Base-by-base conservation (phyloP, 2,329 filamentous ascomycete genomes). In the Stagonosporopsis vannaccii region DNA sequence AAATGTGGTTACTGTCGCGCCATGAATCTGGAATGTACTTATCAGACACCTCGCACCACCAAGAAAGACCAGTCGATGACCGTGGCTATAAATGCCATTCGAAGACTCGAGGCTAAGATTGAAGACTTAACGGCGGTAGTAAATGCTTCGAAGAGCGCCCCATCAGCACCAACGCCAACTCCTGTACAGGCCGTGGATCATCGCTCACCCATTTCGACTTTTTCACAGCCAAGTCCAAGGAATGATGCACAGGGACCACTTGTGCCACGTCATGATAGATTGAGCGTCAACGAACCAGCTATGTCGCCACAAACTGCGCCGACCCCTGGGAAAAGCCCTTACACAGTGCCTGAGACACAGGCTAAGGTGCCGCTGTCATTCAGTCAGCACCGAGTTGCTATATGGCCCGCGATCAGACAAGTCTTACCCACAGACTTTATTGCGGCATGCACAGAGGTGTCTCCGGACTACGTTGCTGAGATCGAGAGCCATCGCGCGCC, bases 11-110 rank as follows among this genome's bases (percentile, higher is more conserved):
- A 83, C 44, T 85, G 82, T 70, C 80, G 78, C 60, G 70, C 74
- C 13, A 77, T 80, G 40, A 80, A 79, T 7, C 58, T 82, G 28
- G 79, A 82, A 17, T 85, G 82, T 67, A 76, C 77, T 39, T 85
- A 84, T 63, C 81, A 81, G 58, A 79, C 83, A 63, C 79, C 81
- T 54, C 82, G 82, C 62, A 76, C 79, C 12, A 84, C 82, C 33
- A 84, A 84, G 60, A 83, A 81, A 48, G 82, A 84, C 54, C 80
- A 83, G 50, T 83, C 82, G 3, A 78, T 84, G 66, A 77, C 79
- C 23, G 78, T 83, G 66, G 82, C 84, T 26, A 83, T 84, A 69
- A 84, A 82, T 62, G 82, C 82, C 11, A 77, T 84, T 22, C 78
- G 81, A 68, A 76, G 82, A 12, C 75, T 84, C 17, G 82, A 84